Conservation (phyloP, 2,329 filamentous ascomycete genomes). For the Ascochyta clinopodiicola region DNA sequence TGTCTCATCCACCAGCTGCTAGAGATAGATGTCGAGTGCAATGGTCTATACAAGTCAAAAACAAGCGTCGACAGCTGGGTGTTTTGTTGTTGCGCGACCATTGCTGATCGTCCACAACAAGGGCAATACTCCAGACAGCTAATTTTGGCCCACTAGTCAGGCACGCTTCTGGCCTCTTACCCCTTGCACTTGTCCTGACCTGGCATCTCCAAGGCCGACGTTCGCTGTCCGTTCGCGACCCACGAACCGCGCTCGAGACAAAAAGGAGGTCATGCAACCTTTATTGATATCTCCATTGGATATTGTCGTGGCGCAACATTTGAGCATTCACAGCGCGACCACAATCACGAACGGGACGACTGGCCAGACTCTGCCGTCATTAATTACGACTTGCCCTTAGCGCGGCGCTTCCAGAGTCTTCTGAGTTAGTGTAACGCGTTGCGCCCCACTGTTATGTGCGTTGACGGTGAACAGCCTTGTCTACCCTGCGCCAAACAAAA, state of each 20-base stretch:
- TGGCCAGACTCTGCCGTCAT: constrained; percentile 21
- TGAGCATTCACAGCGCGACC: constrained; percentile 13
- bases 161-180: constrained; percentile 5
- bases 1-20: constrained; percentile 26
- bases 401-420: constrained; percentile 12
- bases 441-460: constrained; percentile 19
- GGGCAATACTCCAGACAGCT: constrained; percentile 17
- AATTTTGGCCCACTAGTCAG: constrained; percentile 17
- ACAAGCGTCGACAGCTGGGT: neutral
- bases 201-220: constrained; percentile 7
- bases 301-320: constrained; percentile 6
- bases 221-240: constrained; percentile 5
- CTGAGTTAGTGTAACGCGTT: constrained; percentile 14
- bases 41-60: constrained; percentile 16
- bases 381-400: constrained; percentile 12
- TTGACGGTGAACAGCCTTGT: constrained; percentile 24
- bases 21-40: constrained; percentile 20
- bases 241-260: neutral
- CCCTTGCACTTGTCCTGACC: constrained; percentile 18
- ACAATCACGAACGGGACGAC: constrained; percentile 11
- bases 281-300: constrained; percentile 11
- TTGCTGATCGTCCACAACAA: constrained; percentile 9
- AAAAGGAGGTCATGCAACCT: constrained; percentile 11
- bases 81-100: constrained; percentile 7
- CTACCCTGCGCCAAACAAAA: constrained; percentile 30